Evolutionary conservation across 2,329 filamentous ascomycete genomes (phyloP).

Genomic region (Aspergillus flavus): DNA sequence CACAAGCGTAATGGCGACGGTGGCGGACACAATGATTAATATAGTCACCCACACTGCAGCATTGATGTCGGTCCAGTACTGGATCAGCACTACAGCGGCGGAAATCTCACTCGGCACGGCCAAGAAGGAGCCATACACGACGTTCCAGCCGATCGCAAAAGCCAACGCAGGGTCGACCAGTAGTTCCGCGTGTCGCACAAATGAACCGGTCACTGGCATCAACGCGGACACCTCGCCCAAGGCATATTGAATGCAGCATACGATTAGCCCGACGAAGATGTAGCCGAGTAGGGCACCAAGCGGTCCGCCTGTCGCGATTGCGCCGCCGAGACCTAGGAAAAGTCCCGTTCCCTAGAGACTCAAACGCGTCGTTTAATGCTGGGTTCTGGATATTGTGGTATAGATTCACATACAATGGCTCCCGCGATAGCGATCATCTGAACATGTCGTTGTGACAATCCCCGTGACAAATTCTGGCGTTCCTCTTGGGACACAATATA

Average conservation of each 20-base stretch:
- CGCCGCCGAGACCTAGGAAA: slow-evolving; percentile 55
- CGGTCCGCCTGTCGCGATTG: slow-evolving; percentile 54
- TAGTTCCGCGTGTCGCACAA: slow-evolving; percentile 54
- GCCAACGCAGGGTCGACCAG: slow-evolving; percentile 55
- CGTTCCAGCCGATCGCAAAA: slow-evolving; percentile 52
- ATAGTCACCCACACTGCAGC: slow-evolving; percentile 49
- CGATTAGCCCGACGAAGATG: slow-evolving; percentile 51
- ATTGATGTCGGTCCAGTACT: slow-evolving; percentile 56
- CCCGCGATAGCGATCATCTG: slow-evolving; percentile 50
- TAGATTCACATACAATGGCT: slow-evolving; percentile 39
- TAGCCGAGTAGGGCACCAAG: slow-evolving; percentile 56
- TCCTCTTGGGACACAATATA: slow-evolving; percentile 44
- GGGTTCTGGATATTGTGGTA: neutral
- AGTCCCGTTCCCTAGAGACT: slow-evolving; percentile 47
- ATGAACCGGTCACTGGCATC: slow-evolving; percentile 54
- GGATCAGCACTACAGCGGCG: slow-evolving; percentile 63
- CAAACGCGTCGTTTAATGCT: neutral
- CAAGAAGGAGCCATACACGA: slow-evolving; percentile 56
- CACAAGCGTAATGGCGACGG: slow-evolving; percentile 59
- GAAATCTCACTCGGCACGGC: slow-evolving; percentile 63
- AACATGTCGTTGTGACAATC: slow-evolving; percentile 48
- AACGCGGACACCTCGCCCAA: slow-evolving; percentile 56
- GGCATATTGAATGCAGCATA: slow-evolving; percentile 55
- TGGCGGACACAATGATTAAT: slow-evolving; percentile 60
- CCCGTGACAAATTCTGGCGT: slow-evolving; percentile 49